Evolutionary conservation across 495 filamentous ascomycete genomes (phyloP).

Genomic region (Talaromyces trachyspermus): DNA sequence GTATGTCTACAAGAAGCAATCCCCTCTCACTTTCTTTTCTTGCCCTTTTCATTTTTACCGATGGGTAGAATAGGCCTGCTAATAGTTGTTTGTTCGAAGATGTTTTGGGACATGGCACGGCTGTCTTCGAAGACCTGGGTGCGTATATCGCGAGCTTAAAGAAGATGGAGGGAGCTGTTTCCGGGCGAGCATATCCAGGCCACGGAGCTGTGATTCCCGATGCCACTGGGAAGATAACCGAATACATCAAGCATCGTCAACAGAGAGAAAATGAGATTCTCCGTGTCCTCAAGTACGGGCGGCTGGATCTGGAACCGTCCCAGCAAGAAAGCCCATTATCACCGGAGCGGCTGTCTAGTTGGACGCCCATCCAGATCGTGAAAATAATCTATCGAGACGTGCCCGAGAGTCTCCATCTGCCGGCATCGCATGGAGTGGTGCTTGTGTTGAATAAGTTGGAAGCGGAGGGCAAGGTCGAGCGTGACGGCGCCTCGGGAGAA

Average conservation of each 20-base stretch:
- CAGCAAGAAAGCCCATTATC: conserved; percentile 12
- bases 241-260: conserved; percentile 78
- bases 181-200: conserved; percentile 75
- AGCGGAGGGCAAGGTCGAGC: conserved; percentile 53
- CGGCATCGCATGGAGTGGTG: conserved; percentile 61
- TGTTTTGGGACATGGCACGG: conserved; percentile 87
- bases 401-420: conserved; percentile 62
- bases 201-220: conserved; percentile 74
- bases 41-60: not conserved
- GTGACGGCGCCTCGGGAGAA: conserved; percentile 36
- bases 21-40: too few species aligned
- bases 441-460: conserved; percentile 66
- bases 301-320: conserved; percentile 21
- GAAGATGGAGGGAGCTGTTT: conserved; percentile 57
- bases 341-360: conserved; percentile 28
- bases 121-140: conserved; percentile 78
- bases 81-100: conserved; percentile 25
- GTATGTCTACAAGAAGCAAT: too few species aligned
- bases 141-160: conserved; percentile 67
- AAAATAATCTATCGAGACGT: conserved; percentile 77
- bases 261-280: conserved; percentile 77
- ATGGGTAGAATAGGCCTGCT: not conserved
- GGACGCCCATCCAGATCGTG: conserved; percentile 75
- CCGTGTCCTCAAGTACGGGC: conserved; percentile 47
- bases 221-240: conserved; percentile 54